phyloP scores from a whole-genome alignment of 1,284 basidiomycete genomes.

The Omphalotus olearius region DNA sequence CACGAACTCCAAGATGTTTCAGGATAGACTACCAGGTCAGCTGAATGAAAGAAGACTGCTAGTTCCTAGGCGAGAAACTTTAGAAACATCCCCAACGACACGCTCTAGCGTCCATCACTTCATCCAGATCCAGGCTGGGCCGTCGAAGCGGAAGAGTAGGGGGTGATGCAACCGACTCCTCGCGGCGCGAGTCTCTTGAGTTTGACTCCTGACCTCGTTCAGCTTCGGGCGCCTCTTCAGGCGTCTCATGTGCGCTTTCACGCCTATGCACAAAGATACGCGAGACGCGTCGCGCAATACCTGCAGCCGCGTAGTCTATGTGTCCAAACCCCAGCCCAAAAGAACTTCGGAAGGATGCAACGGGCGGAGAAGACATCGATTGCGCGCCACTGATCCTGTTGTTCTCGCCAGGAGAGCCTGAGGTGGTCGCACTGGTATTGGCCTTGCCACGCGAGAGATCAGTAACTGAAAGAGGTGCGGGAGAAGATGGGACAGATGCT shows the following conservation, averaged over 20 bases:
- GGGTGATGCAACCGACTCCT: background rate
- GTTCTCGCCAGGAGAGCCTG: background rate
- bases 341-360: background rate
- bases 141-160: too few species aligned
- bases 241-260: constrained; percentile 2
- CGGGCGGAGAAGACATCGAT: too few species aligned
- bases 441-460: background rate
- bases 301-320: constrained; percentile 9
- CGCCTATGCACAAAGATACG: constrained; percentile 5
- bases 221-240: background rate
- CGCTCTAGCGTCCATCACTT: background rate
- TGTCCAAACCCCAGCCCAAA: background rate
- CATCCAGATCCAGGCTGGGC: too few species aligned
- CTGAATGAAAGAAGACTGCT: background rate
- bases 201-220: background rate
- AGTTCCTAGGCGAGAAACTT: background rate
- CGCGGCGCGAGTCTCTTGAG: background rate
- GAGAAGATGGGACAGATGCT: background rate
- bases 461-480: background rate
- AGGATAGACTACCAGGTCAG: too few species aligned
- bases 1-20: too few species aligned
- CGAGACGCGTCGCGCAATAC: constrained; percentile 8
- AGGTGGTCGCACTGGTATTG: background rate
- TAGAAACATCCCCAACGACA: constrained; percentile 13
- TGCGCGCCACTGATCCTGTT: background rate